Conservation (phyloP, 2,329 filamentous ascomycete species). For the Passalora sequoiae region DNA sequence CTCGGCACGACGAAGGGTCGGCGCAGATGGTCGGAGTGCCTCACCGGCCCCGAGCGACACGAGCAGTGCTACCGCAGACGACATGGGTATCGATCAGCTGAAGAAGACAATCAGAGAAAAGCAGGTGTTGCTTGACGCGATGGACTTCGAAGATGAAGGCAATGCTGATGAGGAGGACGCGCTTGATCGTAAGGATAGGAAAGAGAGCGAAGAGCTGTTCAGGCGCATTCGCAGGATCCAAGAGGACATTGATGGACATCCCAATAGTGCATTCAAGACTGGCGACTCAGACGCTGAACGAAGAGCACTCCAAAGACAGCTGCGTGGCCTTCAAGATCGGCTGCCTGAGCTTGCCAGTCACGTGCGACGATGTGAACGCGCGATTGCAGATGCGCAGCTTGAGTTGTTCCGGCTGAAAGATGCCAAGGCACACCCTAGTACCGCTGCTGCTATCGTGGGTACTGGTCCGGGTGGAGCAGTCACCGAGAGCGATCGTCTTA, state of each 20-base stretch:
- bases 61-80: slow-evolving; percentile 65
- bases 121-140: slow-evolving; percentile 87
- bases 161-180: slow-evolving; percentile 85
- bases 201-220: slow-evolving; percentile 90
- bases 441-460: slow-evolving; percentile 75
- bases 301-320: slow-evolving; percentile 76
- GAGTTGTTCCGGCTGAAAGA: slow-evolving; percentile 92
- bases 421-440: slow-evolving; percentile 82
- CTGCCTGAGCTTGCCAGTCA: slow-evolving; percentile 88
- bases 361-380: slow-evolving; percentile 83
- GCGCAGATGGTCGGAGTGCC: slow-evolving; percentile 62
- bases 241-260: slow-evolving; percentile 89
- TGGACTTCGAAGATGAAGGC: slow-evolving; percentile 93
- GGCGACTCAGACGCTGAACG: slow-evolving; percentile 85
- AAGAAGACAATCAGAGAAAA: slow-evolving; percentile 91
- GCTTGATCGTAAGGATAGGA: slow-evolving; percentile 81
- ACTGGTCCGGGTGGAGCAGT: slow-evolving; percentile 86
- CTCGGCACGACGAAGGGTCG: slow-evolving; percentile 81
- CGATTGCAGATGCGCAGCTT: slow-evolving; percentile 83
- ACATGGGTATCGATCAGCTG: slow-evolving; percentile 78
- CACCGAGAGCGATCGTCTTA: slow-evolving; percentile 89
- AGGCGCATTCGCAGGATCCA: slow-evolving; percentile 85
- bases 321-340: slow-evolving; percentile 82
- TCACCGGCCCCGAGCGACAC: slow-evolving; percentile 64
- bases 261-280: slow-evolving; percentile 64